phyloP scores from a whole-genome alignment of 106 monocot species.

The Dendrobium catenatum region DNA sequence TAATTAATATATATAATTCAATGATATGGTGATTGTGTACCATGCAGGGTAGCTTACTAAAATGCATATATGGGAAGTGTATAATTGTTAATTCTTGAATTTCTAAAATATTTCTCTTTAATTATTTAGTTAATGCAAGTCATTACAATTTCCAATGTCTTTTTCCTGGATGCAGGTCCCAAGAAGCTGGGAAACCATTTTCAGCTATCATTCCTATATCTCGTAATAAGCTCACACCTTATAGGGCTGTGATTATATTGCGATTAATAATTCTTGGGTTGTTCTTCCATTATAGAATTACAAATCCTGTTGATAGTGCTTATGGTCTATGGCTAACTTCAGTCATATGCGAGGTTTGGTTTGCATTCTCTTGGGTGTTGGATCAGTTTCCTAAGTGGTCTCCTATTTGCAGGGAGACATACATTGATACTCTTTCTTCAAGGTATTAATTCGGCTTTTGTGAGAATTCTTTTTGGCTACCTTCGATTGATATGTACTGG shows the following conservation, averaged over 20 bases:
- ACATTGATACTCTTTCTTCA: slow-evolving; percentile 57
- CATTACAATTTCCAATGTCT: background rate
- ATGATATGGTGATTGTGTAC: too few relatives aligned
- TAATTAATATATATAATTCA: background rate
- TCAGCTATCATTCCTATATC: slow-evolving; percentile 77
- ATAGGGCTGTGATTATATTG: slow-evolving; percentile 84
- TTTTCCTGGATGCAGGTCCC: slow-evolving; percentile 33
- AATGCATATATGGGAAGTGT: background rate
- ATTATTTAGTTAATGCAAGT: background rate
- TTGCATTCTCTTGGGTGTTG: slow-evolving; percentile 91
- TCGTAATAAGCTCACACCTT: slow-evolving; percentile 81
- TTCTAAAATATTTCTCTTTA: background rate
- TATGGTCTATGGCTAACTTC: slow-evolving; percentile 93
- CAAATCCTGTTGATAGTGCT: slow-evolving; percentile 88
- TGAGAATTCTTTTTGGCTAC: background rate
- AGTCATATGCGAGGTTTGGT: slow-evolving; percentile 96
- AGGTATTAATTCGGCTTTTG: slow-evolving; percentile 39
- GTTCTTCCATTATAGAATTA: slow-evolving; percentile 94
- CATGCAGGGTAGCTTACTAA: background rate
- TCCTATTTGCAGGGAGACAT: slow-evolving; percentile 79
- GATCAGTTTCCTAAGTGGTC: slow-evolving; percentile 99
- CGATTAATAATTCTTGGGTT: slow-evolving; percentile 83
- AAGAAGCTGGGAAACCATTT: slow-evolving; percentile 48
- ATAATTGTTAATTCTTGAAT: background rate
- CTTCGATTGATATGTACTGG: background rate